Percentiles rank a stretch among this genome's conserved stretches.
Conservation (phyloP, 805 yeast genomes). For the Sungouiella blattae region DNA sequence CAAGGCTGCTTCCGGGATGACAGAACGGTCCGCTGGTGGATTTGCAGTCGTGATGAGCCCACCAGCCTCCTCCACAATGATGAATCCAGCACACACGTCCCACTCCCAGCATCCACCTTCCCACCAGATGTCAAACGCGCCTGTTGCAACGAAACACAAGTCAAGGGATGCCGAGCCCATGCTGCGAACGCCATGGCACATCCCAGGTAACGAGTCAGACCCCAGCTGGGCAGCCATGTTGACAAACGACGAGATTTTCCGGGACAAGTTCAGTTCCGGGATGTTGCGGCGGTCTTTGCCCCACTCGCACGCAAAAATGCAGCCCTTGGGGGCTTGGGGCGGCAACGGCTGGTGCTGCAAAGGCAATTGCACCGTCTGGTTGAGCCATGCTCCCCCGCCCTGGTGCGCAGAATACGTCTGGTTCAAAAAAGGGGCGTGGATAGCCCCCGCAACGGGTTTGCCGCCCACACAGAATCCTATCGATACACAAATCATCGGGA, state of each 20-base stretch:
- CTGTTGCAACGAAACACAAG: constrained; percentile 14
- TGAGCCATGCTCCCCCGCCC: constrained; percentile 15
- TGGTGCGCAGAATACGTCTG: constrained; percentile 12
- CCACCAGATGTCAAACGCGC: constrained; percentile 15
- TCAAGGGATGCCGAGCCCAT: constrained; percentile 14
- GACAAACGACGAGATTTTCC: constrained; percentile 9
- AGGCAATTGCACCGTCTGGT: constrained; percentile 6
- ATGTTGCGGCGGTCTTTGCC: constrained; percentile 13
- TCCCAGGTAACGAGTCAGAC: constrained; percentile 2
- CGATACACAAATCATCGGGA: constrained; percentile 15
- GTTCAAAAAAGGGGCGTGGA: constrained; percentile 13
- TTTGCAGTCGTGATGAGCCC: constrained; percentile 12
- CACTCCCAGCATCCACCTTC: constrained; percentile 19
- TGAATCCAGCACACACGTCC: constrained; percentile 15
- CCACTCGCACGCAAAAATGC: constrained; percentile 16
- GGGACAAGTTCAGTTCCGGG: constrained; percentile 8
- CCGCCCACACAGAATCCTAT: constrained; percentile 14
- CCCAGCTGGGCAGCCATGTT: constrained; percentile 12
- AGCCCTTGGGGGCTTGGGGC: constrained; percentile 12
- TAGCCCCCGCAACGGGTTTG: constrained; percentile 12
- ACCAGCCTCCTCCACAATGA: constrained; percentile 13
- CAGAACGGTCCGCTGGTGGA: constrained; percentile 4
- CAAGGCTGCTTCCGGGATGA: constrained; percentile 5
- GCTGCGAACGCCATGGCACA: constrained; percentile 14
- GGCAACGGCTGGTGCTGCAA: constrained; percentile 7